A percentile compares a stretch with the other conserved stretches of the same genome.
phyloP scores from a whole-genome alignment of 352 stramenopile genomes.

The Pythium sukuiense region DNA sequence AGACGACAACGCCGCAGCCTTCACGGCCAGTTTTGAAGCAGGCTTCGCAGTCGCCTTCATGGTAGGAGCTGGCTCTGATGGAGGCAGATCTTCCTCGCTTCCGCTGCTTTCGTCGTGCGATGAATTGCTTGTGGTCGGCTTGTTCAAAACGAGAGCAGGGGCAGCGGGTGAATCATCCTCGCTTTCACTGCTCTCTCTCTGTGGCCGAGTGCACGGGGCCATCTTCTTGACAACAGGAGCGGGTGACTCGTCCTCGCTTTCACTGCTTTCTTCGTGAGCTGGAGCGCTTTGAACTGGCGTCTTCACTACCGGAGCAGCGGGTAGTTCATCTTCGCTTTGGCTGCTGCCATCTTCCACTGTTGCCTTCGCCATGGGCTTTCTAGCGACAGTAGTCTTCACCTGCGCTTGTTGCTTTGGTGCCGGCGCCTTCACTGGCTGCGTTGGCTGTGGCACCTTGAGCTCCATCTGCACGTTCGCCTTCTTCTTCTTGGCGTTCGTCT shows the following conservation, averaged over 20 bases:
- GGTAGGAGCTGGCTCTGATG: neutral
- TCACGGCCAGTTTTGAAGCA: neutral
- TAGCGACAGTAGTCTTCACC: neutral
- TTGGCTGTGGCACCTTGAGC: constrained; percentile 7
- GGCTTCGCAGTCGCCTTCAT: neutral
- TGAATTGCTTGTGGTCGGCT: neutral
- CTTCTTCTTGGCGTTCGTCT: constrained; percentile 26
- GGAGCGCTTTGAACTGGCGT: too few relatives aligned
- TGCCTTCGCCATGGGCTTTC: neutral
- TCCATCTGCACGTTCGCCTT: constrained; percentile 19
- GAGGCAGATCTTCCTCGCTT: neutral
- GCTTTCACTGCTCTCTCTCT: neutral
- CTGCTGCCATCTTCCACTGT: neutral
- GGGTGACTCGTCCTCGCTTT: neutral
- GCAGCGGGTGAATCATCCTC: neutral
- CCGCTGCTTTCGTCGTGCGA: neutral
- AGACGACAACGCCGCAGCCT: neutral
- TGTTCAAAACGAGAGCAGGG: neutral
- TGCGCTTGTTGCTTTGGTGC: neutral
- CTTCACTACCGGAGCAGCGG: too few relatives aligned
- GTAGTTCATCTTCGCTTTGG: neutral
- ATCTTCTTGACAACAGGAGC: too few relatives aligned
- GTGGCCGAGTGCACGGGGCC: too few relatives aligned
- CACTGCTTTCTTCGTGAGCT: neutral
- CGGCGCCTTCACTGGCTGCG: neutral